Evolutionary conservation across 805 yeast species (phyloP).

Genomic region (Pichia occidentalis): DNA sequence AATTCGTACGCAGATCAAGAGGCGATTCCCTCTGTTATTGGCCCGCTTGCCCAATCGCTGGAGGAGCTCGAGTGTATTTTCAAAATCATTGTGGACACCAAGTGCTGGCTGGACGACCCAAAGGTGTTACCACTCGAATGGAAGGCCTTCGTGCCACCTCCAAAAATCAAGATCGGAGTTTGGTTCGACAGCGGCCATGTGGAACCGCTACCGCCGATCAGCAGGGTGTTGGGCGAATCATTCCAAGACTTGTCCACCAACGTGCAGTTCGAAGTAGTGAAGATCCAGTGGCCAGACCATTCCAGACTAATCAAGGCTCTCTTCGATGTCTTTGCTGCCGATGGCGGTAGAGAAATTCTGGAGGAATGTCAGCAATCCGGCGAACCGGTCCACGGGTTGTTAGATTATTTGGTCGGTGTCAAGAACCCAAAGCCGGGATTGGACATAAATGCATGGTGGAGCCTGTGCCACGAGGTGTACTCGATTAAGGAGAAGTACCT

Average conservation of each 20-base stretch:
- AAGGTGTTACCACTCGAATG: slow-evolving; percentile 39
- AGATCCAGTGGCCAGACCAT: slow-evolving; percentile 40
- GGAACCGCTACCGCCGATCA: slow-evolving; percentile 47
- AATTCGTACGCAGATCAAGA: slow-evolving; percentile 44
- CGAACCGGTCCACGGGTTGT: slow-evolving; percentile 20
- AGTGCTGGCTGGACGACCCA: slow-evolving; percentile 49
- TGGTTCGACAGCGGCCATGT: slow-evolving; percentile 36
- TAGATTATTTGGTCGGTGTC: slow-evolving; percentile 14
- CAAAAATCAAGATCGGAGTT: slow-evolving; percentile 39
- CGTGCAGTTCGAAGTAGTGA: slow-evolving; percentile 44
- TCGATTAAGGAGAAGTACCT: slow-evolving; percentile 30
- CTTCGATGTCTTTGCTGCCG: slow-evolving; percentile 37
- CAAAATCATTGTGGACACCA: slow-evolving; percentile 26
- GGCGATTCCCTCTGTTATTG: slow-evolving; percentile 49
- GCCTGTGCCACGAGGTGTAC: slow-evolving; percentile 31
- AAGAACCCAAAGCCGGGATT: slow-evolving; percentile 4
- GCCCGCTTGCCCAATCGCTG: slow-evolving; percentile 46
- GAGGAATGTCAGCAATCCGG: slow-evolving; percentile 19
- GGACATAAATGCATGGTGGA: slow-evolving; percentile 34
- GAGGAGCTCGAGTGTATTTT: slow-evolving; percentile 46
- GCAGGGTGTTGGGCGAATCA: slow-evolving; percentile 35
- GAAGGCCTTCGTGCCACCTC: slow-evolving; percentile 23
- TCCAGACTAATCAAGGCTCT: slow-evolving; percentile 19
- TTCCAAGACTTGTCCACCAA: slow-evolving; percentile 19
- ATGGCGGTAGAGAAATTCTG: slow-evolving; percentile 31